Evolutionary conservation across 2,329 filamentous ascomycete genomes (phyloP).

Genomic region (Chaetomiaceae sp.): DNA sequence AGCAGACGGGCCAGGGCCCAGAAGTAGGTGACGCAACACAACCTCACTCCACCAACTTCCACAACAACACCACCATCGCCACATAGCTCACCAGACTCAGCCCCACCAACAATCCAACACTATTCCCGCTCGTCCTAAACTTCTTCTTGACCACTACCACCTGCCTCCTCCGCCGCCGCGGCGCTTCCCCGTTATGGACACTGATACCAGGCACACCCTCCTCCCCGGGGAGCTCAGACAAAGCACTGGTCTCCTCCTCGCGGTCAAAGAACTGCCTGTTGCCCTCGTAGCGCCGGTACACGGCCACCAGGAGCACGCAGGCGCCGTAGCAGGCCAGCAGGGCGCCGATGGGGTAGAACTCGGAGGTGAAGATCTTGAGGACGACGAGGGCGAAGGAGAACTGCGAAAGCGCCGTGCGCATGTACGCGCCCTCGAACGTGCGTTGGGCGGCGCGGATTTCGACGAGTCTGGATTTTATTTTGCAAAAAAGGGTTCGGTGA

Average conservation of each 20-base stretch:
- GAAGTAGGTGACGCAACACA: too few relatives aligned
- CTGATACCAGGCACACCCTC: constrained; percentile 21
- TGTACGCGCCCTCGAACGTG: constrained; percentile 95
- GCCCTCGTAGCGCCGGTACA: constrained; percentile 84
- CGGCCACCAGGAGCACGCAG: constrained; percentile 74
- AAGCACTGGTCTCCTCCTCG: constrained; percentile 7
- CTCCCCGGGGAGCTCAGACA: constrained; percentile 29
- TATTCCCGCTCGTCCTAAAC: constrained; percentile 62
- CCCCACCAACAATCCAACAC: constrained; percentile 52
- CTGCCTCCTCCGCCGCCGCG: constrained; percentile 20
- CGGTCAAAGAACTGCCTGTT: constrained; percentile 87
- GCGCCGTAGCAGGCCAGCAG: constrained; percentile 89
- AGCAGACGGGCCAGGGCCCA: too few relatives aligned
- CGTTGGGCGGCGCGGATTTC: constrained; percentile 92
- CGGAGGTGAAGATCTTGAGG: constrained; percentile 91
- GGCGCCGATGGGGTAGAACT: constrained; percentile 97
- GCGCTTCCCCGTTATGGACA: background rate
- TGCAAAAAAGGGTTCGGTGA: too few relatives aligned
- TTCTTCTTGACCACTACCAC: constrained; percentile 40
- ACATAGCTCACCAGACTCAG: constrained; percentile 57
- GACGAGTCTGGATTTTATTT: constrained; percentile 61
- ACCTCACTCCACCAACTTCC: constrained; percentile 34
- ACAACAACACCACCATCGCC: constrained; percentile 53
- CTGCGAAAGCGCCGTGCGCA: constrained; percentile 88
- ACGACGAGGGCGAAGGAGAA: constrained; percentile 95